Evolutionary conservation across 2,329 filamentous ascomycete species (phyloP), one percentile per base, ranked within the genome.

Genomic region (Neonectria neomacrospora): DNA sequence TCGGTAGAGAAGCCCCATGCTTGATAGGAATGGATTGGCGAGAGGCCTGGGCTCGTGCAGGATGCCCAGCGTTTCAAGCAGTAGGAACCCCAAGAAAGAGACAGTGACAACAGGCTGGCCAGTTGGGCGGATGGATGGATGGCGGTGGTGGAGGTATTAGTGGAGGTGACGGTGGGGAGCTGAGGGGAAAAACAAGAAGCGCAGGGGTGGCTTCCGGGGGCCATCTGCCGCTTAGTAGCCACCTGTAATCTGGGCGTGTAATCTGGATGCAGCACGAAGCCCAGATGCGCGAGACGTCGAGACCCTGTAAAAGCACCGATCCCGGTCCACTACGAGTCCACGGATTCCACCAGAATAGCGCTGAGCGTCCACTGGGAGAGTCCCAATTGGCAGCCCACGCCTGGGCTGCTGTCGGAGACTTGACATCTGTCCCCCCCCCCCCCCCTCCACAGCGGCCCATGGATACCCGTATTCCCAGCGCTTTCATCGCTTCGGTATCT

Each of bases 281-380:
- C 23, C n/a, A 50, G 47, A 50, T 50, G 47, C 26, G 47, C 47
- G 47, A 50, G 47, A 50, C 47, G 47, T 34, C 28, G 47, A 50
- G 47, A 9, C 47, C 47, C 28, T 50, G 47, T 20, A n/a, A n/a
- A 50, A 50, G 28, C n/a, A 50, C n/a, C 23, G 16, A 26, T 8
- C 22, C 47, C 26, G 22, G 42, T 26, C 42, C 42, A 45, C 42
- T 26, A 11, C 20, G 42, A 26, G 44, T 12, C 42, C 42, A 45
- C 42, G 23, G 14, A 45, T 30, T 30, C 45, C n/a, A 48, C 45
- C 11, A 14, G 16, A 20, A 48, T 22, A 18, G 26, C 47, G 30
- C 26, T 32, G 28, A 28, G 30, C 28, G 47, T 32, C 47, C 47
- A 50, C 47, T 50, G 47, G 28, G 47, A 50, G n/a, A 20, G n/a